Evolutionary conservation across 768 basidiomycete species (phyloP).

Genomic region (Fistulinella prunicolor): DNA sequence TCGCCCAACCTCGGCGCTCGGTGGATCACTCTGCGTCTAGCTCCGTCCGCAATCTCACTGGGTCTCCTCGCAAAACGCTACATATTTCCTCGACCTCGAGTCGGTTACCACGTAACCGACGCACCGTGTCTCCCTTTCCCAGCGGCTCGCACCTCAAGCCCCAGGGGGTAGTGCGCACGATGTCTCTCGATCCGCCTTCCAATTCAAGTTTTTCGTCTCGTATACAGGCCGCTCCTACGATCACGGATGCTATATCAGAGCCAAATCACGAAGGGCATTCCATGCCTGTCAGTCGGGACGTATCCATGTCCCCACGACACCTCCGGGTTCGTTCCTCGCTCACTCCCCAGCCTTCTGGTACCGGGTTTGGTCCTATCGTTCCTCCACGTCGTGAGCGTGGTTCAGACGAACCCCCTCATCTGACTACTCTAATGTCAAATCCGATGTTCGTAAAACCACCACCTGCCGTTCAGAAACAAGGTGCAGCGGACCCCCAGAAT

Average conservation of each 20-base stretch:
- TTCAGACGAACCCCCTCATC: conserved; percentile 66
- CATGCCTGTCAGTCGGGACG: conserved; percentile 32
- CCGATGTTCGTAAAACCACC: conserved; percentile 72
- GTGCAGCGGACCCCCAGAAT: conserved; percentile 23
- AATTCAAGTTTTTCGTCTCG: conserved; percentile 22
- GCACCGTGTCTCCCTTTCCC: conserved; percentile 43
- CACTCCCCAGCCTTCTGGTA: conserved; percentile 60
- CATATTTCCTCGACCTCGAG: conserved; percentile 31
- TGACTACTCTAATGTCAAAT: conserved; percentile 57
- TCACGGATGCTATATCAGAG: conserved; percentile 32
- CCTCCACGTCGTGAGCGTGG: conserved; percentile 45
- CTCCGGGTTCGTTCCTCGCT: conserved; percentile 62
- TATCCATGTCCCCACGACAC: conserved; percentile 47
- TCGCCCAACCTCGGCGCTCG: conserved; percentile 28
- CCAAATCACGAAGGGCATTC: conserved; percentile 16
- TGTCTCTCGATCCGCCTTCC: conserved; percentile 69
- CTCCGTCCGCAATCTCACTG: conserved; percentile 19
- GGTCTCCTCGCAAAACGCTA: conserved; percentile 30
- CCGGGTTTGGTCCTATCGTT: conserved; percentile 40
- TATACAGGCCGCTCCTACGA: conserved; percentile 30
- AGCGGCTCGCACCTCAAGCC: conserved; percentile 33
- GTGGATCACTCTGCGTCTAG: conserved; percentile 20
- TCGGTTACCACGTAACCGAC: conserved; percentile 35
- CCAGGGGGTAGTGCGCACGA: conserved; percentile 49
- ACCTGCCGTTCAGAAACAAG: conserved; percentile 24